Evolutionary conservation across 2,329 filamentous ascomycete genomes (phyloP), one percentile per base, ranked within the genome.

Genomic region (Colletotrichum sp.): DNA sequence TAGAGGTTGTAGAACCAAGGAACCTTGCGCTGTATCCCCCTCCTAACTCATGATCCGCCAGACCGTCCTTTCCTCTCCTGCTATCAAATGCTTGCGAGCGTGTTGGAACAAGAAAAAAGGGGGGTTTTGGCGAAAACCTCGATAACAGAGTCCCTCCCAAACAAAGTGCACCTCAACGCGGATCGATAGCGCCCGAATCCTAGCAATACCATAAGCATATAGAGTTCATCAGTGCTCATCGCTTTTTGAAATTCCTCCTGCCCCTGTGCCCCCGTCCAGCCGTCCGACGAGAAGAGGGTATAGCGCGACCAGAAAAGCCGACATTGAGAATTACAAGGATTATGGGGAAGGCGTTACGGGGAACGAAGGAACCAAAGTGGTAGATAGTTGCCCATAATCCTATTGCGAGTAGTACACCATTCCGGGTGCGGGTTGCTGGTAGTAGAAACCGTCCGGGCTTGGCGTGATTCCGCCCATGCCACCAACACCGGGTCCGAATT

Each of bases 381-480:
- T 38, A 64, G 36, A 60, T 52, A 21, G 18, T n/a, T 64, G 34
- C 62, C 80, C 79, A 76, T 75, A 78, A 68, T 75, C 75, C 87
- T 90, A 93, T 83, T 92, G 90, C 70, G 88, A 86, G 81, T 93
- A 93, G 83, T 92, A 93, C 77, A 92, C 86, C 83, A 91, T 89
- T 55, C 89, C 89, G 48, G 88, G 85, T 5, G 86, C 85, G 68
- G 87, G 84, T 78, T 91, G 91, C 26, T 91, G 88, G 80, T 93
- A 93, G 80, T 96, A 97, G 85, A 94, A 98, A 76, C 88, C 89
- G 83, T 93, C 89, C 80, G 90, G 89, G 80, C 87, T 92, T 77
- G 89, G 91, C 76, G 94, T 94, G 87, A 97, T 96, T 12, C 94
- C 93, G 77, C 93, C 93, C 91, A 96, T 95, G 58, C 92, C 93